These are phyloP conservation scores for Cucurbita moschata DNA, from an alignment of 306 rosid species.

Conservation along the genomic window DNA sequence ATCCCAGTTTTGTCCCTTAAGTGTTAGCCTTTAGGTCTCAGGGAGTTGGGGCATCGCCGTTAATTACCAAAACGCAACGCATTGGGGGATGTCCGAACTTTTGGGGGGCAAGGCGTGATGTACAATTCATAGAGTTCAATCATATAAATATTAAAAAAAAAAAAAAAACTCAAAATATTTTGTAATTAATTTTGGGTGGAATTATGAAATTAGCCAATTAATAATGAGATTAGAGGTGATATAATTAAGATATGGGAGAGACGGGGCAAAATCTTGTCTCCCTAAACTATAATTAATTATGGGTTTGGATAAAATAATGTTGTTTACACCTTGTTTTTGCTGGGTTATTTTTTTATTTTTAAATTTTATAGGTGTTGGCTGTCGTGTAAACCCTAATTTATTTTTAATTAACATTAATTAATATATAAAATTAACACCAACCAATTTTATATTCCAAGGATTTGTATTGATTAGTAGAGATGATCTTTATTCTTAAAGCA, in stretches of 20 bases:
- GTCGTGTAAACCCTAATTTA: no score
- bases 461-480: no score
- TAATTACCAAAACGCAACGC: neutral
- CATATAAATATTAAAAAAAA: neutral
- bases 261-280: neutral
- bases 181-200: neutral
- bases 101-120: neutral
- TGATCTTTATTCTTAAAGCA: no score
- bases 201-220: neutral
- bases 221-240: neutral
- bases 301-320: neutral
- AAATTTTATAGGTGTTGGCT: no score
- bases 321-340: neutral
- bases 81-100: neutral
- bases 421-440: no score
- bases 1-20: slow-evolving; percentile 5
- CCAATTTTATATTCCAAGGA: no score
- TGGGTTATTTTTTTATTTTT: no score
- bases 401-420: no score
- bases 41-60: neutral
- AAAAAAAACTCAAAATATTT: neutral
- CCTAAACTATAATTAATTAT: neutral
- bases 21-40: neutral
- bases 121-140: neutral
- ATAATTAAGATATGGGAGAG: neutral